Percentiles rank a stretch among this genome's conserved stretches.
These are phyloP conservation scores for Hamamelis virginiana DNA, from an alignment of 164 flowering plant species.

Conservation along the genomic window DNA sequence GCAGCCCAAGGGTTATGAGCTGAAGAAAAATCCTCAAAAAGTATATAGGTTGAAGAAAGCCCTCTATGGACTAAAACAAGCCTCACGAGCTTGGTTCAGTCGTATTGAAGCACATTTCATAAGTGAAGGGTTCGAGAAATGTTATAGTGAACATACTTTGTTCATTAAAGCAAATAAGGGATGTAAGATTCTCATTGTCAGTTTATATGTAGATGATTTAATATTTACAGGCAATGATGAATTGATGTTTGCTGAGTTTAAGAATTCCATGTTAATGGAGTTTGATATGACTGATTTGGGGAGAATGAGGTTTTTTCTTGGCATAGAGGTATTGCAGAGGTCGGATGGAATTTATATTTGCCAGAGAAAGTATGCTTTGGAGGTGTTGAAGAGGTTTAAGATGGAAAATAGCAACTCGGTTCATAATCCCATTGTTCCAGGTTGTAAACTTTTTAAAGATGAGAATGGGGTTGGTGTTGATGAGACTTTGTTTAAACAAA, in stretches of 20 bases:
- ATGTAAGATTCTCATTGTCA: not conserved
- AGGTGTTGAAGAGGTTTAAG: not conserved
- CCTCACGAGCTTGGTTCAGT: constrained; percentile 10
- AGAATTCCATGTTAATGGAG: not conserved
- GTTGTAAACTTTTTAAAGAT: too few relatives aligned
- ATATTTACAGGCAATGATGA: not conserved
- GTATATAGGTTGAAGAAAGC: constrained; percentile 2
- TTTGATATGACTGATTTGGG: constrained; percentile 23
- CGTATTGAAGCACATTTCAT: not conserved
- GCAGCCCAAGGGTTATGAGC: not conserved
- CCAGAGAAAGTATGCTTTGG: not conserved
- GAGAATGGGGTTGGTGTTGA: too few relatives aligned
- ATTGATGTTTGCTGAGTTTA: not conserved
- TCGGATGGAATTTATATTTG: not conserved
- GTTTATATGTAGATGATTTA: constrained; percentile 18
- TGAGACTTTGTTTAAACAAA: too few relatives aligned
- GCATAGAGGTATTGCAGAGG: not conserved
- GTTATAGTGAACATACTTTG: too few relatives aligned
- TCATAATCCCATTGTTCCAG: too few relatives aligned
- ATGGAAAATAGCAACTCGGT: too few relatives aligned
- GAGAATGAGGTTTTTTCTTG: not conserved
- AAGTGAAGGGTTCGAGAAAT: too few relatives aligned
- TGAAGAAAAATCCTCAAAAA: not conserved
- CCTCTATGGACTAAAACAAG: constrained; percentile 14
- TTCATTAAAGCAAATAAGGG: too few relatives aligned